Evolutionary conservation across 352 stramenopile species (phyloP).

Genomic region (Globisporangium takayamanum): DNA sequence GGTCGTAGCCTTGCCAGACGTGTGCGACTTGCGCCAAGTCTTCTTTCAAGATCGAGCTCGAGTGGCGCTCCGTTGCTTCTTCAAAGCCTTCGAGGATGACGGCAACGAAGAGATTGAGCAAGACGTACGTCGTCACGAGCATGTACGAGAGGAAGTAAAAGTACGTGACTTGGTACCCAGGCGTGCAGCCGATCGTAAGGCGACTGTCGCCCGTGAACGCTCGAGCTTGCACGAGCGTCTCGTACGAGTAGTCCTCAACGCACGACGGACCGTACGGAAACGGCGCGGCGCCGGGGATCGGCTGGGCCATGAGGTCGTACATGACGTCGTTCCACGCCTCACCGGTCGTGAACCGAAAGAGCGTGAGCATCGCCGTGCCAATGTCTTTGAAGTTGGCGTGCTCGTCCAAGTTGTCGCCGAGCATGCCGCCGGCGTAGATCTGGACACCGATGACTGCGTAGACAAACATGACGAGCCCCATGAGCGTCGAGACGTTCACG

Average conservation of each 20-base stretch:
- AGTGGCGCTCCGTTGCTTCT: conserved; percentile 41
- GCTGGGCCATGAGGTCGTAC: conserved; percentile 56
- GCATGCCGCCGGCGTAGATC: conserved; percentile 48
- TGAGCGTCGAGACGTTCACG: conserved; percentile 60
- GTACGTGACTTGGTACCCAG: conserved; percentile 32
- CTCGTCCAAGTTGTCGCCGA: conserved; percentile 46
- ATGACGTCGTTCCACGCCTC: conserved; percentile 80
- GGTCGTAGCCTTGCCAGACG: conserved; percentile 35
- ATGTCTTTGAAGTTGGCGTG: conserved; percentile 68
- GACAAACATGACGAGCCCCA: conserved; percentile 73
- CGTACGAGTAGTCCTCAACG: conserved; percentile 31
- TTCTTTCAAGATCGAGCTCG: conserved; percentile 28
- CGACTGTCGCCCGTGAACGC: conserved; percentile 16
- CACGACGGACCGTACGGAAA: conserved; percentile 33
- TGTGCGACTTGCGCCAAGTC: conserved; percentile 22
- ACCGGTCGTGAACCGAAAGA: conserved; percentile 66
- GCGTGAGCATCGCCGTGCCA: conserved; percentile 36
- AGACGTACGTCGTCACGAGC: conserved; percentile 54
- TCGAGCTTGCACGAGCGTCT: conserved; percentile 19
- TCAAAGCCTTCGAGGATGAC: conserved; percentile 78
- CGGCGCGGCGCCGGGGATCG: conserved; percentile 12
- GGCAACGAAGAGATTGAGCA: conserved; percentile 77
- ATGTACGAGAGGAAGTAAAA: conserved; percentile 70
- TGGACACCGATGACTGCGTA: conserved; percentile 76
- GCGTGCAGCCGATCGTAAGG: conserved; percentile 37